Percentiles rank a stretch among this genome's conserved stretches.
Evolutionary conservation across 2,329 filamentous ascomycete genomes (phyloP).

Genomic region (Xylariaceae sp.): DNA sequence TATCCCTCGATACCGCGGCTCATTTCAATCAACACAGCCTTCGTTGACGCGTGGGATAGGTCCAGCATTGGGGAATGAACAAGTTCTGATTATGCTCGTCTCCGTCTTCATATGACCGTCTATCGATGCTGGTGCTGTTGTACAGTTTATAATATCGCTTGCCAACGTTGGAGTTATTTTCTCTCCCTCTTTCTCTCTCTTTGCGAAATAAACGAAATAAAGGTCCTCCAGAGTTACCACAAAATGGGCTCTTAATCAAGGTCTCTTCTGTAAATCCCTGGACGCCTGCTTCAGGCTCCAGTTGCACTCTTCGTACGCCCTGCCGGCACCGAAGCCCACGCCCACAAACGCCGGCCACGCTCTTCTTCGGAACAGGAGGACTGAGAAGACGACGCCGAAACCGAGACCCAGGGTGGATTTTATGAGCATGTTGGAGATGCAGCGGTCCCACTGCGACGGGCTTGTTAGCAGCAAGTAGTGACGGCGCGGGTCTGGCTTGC

Average conservation of each 20-base stretch:
- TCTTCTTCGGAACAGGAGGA: slow-evolving; percentile 96
- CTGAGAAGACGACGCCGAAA: slow-evolving; percentile 98
- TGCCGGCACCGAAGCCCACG: slow-evolving; percentile 90
- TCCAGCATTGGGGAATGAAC: slow-evolving; percentile 7
- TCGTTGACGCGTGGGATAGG: slow-evolving; percentile 3
- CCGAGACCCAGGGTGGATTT: slow-evolving; percentile 93
- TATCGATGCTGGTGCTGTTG: slow-evolving; percentile 24
- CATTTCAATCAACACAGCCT: neutral
- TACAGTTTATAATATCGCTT: slow-evolving; percentile 23
- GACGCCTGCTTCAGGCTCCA: slow-evolving; percentile 68
- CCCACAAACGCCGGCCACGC: slow-evolving; percentile 97
- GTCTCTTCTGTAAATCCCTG: slow-evolving; percentile 58
- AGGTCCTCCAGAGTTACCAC: slow-evolving; percentile 4
- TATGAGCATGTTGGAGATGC: slow-evolving; percentile 95
- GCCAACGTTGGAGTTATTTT: slow-evolving; percentile 9
- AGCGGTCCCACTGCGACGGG: slow-evolving; percentile 84
- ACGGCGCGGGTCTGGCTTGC: neutral
- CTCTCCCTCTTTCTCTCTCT: slow-evolving; percentile 2
- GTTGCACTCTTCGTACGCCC: slow-evolving; percentile 99
- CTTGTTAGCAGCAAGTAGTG: slow-evolving; percentile 26
- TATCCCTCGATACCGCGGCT: slow-evolving; percentile 8
- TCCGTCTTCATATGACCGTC: slow-evolving; percentile 12
- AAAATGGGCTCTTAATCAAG: slow-evolving; percentile 35
- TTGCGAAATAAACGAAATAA: neutral
- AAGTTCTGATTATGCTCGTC: slow-evolving; percentile 20